Evolutionary conservation across 768 basidiomycete species (phyloP).

Genomic region (Russula brevipes): DNA sequence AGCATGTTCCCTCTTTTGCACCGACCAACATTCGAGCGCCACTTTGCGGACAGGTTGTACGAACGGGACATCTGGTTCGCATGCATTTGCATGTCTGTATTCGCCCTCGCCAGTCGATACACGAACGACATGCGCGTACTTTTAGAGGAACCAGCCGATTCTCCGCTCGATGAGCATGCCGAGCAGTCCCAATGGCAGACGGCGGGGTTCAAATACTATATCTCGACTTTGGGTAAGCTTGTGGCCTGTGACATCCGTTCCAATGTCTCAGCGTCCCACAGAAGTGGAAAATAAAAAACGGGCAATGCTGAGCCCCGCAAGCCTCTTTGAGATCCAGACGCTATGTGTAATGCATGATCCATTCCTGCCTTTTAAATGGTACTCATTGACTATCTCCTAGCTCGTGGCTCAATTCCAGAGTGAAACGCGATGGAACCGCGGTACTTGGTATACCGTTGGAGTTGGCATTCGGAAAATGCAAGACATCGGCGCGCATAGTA

Average conservation of each 20-base stretch:
- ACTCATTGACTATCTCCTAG: slow-evolving; percentile 30
- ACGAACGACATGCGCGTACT: slow-evolving; percentile 30
- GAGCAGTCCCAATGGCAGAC: slow-evolving; percentile 44
- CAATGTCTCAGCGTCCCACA: slow-evolving; percentile 28
- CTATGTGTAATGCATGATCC: slow-evolving; percentile 38
- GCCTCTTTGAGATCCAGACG: slow-evolving; percentile 59
- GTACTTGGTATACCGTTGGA: slow-evolving; percentile 43
- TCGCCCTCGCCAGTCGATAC: slow-evolving; percentile 31
- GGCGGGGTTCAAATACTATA: slow-evolving; percentile 60
- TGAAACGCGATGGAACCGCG: slow-evolving; percentile 40
- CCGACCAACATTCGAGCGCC: slow-evolving; percentile 59
- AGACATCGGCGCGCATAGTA: slow-evolving; percentile 48
- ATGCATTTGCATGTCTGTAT: slow-evolving; percentile 30
- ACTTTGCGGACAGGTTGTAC: slow-evolving; percentile 52
- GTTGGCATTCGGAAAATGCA: slow-evolving; percentile 48
- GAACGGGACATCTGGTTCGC: slow-evolving; percentile 38
- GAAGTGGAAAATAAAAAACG: slow-evolving; percentile 48
- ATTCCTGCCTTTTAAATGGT: slow-evolving; percentile 18
- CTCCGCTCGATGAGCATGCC: slow-evolving; percentile 25
- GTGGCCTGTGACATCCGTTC: slow-evolving; percentile 6
- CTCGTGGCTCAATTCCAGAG: slow-evolving; percentile 45
- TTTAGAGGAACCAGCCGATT: slow-evolving; percentile 28
- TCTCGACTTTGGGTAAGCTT: slow-evolving; percentile 46
- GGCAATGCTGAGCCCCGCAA: slow-evolving; percentile 51
- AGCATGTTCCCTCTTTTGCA: slow-evolving; percentile 63